Percentiles rank a stretch among this genome's conserved stretches.
Evolutionary conservation across 1,284 basidiomycete species (phyloP).

Genomic region (Boletellus deceptivus): DNA sequence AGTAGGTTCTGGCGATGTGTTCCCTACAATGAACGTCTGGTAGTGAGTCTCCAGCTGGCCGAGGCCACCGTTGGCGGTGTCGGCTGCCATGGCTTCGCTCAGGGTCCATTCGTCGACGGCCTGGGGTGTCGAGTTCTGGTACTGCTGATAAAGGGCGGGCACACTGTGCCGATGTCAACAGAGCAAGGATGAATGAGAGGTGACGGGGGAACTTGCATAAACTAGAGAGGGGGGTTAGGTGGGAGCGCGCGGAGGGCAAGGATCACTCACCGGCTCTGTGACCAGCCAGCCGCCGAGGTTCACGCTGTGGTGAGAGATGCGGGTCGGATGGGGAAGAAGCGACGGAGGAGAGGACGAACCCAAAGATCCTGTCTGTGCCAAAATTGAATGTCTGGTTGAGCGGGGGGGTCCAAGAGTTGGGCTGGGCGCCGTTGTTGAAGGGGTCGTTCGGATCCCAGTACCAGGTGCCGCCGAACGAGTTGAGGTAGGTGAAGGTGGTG

Average conservation of each 20-base stretch:
- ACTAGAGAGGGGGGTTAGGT: conserved; percentile 22
- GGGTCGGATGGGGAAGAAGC: conserved; percentile 10
- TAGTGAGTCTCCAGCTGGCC: conserved; percentile 76
- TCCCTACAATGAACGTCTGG: conserved; percentile 72
- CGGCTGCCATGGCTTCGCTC: conserved; percentile 60
- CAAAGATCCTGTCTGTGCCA: conserved; percentile 42
- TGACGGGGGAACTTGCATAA: conserved; percentile 27
- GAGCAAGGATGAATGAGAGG: not conserved
- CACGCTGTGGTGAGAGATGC: conserved; percentile 40
- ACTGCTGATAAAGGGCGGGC: conserved; percentile 74
- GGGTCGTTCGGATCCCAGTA: conserved; percentile 57
- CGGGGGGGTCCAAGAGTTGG: conserved; percentile 63
- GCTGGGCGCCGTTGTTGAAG: conserved; percentile 61
- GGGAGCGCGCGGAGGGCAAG: conserved; percentile 34
- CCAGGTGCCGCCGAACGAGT: conserved; percentile 52
- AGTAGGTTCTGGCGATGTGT: conserved; percentile 2
- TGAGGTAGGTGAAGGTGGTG: conserved; percentile 51
- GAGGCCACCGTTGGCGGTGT: conserved; percentile 57
- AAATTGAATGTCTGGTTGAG: conserved; percentile 65
- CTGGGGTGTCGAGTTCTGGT: conserved; percentile 38
- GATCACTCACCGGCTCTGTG: conserved; percentile 62
- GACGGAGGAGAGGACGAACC: conserved; percentile 22
- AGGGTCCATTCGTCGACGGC: conserved; percentile 80
- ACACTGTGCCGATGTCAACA: conserved; percentile 40
- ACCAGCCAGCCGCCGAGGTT: conserved; percentile 65